Evolutionary conservation across 2,329 filamentous ascomycete species (phyloP), one percentile per base, ranked within the genome.

Genomic region (Aspergillus arachidicola): DNA sequence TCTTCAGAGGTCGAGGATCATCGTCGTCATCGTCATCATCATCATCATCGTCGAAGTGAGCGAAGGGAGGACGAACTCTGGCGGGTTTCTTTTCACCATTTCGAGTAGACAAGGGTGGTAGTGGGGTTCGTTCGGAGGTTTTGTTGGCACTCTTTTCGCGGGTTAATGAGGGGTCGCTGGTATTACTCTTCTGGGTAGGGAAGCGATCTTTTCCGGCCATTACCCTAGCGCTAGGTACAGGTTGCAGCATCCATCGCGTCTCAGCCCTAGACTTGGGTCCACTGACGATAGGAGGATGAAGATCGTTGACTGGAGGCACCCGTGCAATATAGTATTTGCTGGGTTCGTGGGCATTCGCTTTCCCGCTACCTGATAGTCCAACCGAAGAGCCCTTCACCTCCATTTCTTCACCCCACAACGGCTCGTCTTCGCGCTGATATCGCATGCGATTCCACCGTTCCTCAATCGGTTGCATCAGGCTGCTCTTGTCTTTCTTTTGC

Each of bases 211-310:
- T 95, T 68, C 93, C 94, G 67, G 91, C 91, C 94, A 97, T 97
- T 64, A 97, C 84, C 75, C 90, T 93, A 61, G 94, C 93, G 38
- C 90, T 87, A n/a, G 94, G 94, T 1, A 93, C 93, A 2, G 94
- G 94, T 73, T 96, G 92, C 58, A 96, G 82, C 93, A 97, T 97
- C 94, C 94, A 97, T 72, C 85, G 86, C 60, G 91, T 90, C 64
- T 91, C 92, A 60, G 88, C 87, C 72, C 82, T 87, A 74, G 86
- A 88, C 43, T 83, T 85, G 16, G 89, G 91, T 61, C 87, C 90
- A 78, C 88, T 92, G 76, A 95, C 91, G 58, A 96, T 89, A 3
- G 93, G 92, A 6, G 92, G 92, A 74, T 96, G 92, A 63, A 94
- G 86, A 65, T 96, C 92, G 78, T 96, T 95, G 71, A 96, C 88